Evolutionary conservation across 2,329 filamentous ascomycete genomes (phyloP).

Genomic region (Fonsecaea monophora): DNA sequence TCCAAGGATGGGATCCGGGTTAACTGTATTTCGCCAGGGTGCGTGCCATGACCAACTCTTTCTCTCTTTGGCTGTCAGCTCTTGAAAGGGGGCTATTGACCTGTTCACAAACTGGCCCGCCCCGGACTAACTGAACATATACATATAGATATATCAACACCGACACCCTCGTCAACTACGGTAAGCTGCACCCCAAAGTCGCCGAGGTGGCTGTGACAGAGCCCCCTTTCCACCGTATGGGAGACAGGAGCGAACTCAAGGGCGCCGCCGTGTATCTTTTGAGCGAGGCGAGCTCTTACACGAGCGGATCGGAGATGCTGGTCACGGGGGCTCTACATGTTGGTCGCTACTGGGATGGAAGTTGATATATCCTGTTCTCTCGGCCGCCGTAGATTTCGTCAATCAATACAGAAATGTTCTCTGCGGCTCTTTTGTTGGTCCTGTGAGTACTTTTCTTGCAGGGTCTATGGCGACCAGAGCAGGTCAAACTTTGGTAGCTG

Average conservation of each 20-base stretch:
- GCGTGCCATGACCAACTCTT: slow-evolving; percentile 39
- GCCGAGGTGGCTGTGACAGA: slow-evolving; percentile 48
- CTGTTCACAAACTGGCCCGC: slow-evolving; percentile 37
- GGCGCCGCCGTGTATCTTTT: slow-evolving; percentile 51
- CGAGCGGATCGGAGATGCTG: slow-evolving; percentile 47
- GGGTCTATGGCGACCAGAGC: not conserved
- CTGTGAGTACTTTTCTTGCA: not conserved
- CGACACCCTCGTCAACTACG: not conserved
- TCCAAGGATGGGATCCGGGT: slow-evolving; percentile 54
- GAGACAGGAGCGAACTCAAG: slow-evolving; percentile 49
- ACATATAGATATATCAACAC: not conserved
- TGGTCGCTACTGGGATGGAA: slow-evolving; percentile 22
- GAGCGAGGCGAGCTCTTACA: slow-evolving; percentile 50
- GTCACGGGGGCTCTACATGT: slow-evolving; percentile 49
- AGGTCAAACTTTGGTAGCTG: not conserved
- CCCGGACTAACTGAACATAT: not conserved
- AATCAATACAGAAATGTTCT: too few species aligned
- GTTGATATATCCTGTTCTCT: not conserved
- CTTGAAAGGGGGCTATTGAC: slow-evolving; percentile 45
- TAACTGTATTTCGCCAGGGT: slow-evolving; percentile 56
- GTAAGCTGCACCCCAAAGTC: slow-evolving; percentile 39
- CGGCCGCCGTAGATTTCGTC: too few species aligned
- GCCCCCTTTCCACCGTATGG: slow-evolving; percentile 50
- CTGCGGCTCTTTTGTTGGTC: too few species aligned
- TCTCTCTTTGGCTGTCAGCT: not conserved